Conservation (phyloP, 495 filamentous ascomycete species). For the Penicillium cosmopolitanum region DNA sequence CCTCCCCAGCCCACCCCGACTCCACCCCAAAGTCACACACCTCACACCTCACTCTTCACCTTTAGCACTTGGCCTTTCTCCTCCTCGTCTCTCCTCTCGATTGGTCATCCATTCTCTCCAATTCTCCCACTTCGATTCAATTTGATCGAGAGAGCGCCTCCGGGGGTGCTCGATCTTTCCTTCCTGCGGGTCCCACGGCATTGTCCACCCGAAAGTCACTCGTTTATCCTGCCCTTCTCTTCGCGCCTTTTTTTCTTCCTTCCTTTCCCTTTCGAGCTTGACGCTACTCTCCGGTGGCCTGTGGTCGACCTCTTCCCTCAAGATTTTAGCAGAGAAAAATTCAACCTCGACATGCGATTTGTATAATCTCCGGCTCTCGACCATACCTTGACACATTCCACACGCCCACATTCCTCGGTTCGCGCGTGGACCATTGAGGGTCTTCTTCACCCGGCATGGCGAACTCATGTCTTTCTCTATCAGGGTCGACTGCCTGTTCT, state of each 20-base stretch:
- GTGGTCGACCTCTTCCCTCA: conserved; percentile 18
- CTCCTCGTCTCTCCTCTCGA: conserved; percentile 16
- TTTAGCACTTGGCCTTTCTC: conserved; percentile 16
- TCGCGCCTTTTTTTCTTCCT: conserved; percentile 17
- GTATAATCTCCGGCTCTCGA: conserved; percentile 13
- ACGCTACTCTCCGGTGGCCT: conserved; percentile 25
- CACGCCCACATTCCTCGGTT: conserved; percentile 22
- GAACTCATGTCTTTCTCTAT: conserved; percentile 72
- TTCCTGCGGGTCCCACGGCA: conserved; percentile 26
- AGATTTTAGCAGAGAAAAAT: neutral
- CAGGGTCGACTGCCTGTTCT: conserved; percentile 76
- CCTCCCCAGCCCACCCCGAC: neutral
- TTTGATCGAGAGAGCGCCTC: conserved; percentile 22
- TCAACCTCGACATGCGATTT: conserved; percentile 17
- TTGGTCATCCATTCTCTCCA: conserved; percentile 21
- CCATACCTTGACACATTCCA: conserved; percentile 30
- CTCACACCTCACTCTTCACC: conserved; percentile 14
- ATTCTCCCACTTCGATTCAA: conserved; percentile 19
- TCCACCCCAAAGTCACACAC: conserved; percentile 25
- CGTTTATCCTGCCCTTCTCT: conserved; percentile 30
- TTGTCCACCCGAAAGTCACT: conserved; percentile 33
- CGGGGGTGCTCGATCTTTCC: conserved; percentile 28
- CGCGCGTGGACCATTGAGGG: conserved; percentile 7
- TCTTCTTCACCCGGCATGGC: conserved; percentile 36
- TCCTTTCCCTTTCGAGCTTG: conserved; percentile 31